Evolutionary conservation across 1,139 yeast species (phyloP), one percentile per base, ranked within the genome.

Genomic region (Kodamaea plutei): DNA sequence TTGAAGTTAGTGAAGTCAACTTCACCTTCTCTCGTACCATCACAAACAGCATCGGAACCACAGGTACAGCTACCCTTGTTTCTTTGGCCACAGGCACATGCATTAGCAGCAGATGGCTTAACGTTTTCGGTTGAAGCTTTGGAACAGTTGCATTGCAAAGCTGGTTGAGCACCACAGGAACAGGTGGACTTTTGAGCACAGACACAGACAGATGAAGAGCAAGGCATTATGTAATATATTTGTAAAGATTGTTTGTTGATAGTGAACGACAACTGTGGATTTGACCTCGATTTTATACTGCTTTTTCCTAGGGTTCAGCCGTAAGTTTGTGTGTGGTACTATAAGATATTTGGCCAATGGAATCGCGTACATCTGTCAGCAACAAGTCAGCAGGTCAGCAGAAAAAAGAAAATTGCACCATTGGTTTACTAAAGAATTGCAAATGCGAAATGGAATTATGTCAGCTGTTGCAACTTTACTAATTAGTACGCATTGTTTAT

Each of bases 41-140:
- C 65, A 46, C 73, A 66, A 10, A 47, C 50, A 23, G 59, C 57
- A 28, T 52, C 50, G 37, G 48, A 49, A 34, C 73, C 73, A 50
- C 75, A 68, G 25, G 68, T 68, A 41, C 75, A 69, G 20, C 45
- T 41, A 23, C 45, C 53, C 51, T 64, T 66, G 32, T 41, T 29
- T 59, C 74, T 64, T 50, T 61, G 62, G 25, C 75, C 75, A 47
- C 75, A 69, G 14, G 72, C 58, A 50, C 75, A 69, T 20, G 73
- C 67, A 30, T 49, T 47, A 12, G 42, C 43, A 23, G 60, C 39
- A 23, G 57, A 38, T 20, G 73, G 73, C 23, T 44, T 51, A 31
- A 53, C 65, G 40, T 68, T 69, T 49, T 69, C 74, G 33, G 41
- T 44, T 14, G 61, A 41, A 29, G 73, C 69, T 47, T 61, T 67